Base-by-base conservation (phyloP, 176 grass and related monocot species). In the Oryza rufipogon region DNA sequence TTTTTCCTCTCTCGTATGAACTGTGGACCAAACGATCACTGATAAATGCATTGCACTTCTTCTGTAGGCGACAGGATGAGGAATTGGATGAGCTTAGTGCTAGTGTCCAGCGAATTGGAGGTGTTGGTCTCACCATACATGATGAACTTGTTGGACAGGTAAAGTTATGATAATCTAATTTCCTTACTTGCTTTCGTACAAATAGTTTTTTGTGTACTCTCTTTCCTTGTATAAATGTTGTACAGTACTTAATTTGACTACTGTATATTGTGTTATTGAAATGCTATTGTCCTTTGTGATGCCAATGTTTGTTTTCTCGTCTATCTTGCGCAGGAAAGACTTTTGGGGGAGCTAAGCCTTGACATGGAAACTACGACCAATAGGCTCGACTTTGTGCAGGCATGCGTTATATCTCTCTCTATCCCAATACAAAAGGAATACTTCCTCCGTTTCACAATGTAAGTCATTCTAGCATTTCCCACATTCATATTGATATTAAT, bases 311-410 rank as follows among this genome's bases (percentile, higher is more conserved):
- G 64, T 79, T n/a, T 66, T 54, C 33, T 8, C 6, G 19, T 63
- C 71, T 70, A 26, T 19, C 0, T 80, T 67, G 38, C 60, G 44
- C 88, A 98, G 93, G 96, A 98, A 81, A 98, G 81, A 77, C 92
- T 98, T 49, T 80, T 95, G 78, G 89, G 87, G 52, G 96, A 98
- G 65, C 74, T 98, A 70, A 91, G 93, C 83, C 83, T 90, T 22
- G 96, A 98, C 41, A 98, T 95, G 93, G 93, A 95, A 82, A 95
- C 93, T 34, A 98, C 93, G 68, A 89, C 93, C 20, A 95, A 95
- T 66, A 90, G 91, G 70, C 91, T 95, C 51, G 91, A 95, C 42
- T 98, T 98, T 90, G 93, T 98, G 61, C 91, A 95, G 96, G 93
- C 90, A 52, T 73, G 33, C 15, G 48, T 82, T 81, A 0, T 25